Evolutionary conservation across 441 rosid species (phyloP).

Genomic region (Pelargonium australe): DNA sequence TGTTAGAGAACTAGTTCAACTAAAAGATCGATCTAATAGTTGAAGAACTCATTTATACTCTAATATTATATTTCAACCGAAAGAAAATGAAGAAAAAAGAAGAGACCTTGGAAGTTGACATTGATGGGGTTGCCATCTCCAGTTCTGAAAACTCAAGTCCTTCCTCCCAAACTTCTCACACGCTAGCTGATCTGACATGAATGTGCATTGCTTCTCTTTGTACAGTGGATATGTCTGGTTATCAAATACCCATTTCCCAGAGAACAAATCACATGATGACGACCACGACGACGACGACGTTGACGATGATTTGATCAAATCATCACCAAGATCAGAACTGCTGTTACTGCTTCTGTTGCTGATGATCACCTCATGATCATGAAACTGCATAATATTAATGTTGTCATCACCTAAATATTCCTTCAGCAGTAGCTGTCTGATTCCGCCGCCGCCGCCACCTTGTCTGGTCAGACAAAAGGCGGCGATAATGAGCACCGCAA

Average conservation of each 20-base stretch:
- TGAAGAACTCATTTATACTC: too few relatives aligned
- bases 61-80: neutral
- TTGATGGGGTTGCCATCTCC: slow-evolving; percentile 58
- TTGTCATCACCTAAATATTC: too few relatives aligned
- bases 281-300: too few relatives aligned
- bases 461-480: slow-evolving; percentile 29
- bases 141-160: slow-evolving; percentile 35
- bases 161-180: slow-evolving; percentile 54
- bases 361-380: too few relatives aligned
- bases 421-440: too few relatives aligned
- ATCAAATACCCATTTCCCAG: slow-evolving; percentile 57
- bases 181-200: slow-evolving; percentile 57
- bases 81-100: too few relatives aligned
- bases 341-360: too few relatives aligned
- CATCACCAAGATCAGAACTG: too few relatives aligned
- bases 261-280: slow-evolving; percentile 35
- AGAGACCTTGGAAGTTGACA: slow-evolving; percentile 58
- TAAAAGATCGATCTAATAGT: too few relatives aligned
- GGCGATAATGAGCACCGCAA: slow-evolving; percentile 38
- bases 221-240: slow-evolving; percentile 37
- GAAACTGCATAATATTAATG: too few relatives aligned
- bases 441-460: slow-evolving; percentile 19
- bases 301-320: too few relatives aligned
- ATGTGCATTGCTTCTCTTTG: slow-evolving; percentile 43
- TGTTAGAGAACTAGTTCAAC: too few relatives aligned